Conservation (phyloP, 1,284 basidiomycete genomes). For the Naganishia sp. region DNA sequence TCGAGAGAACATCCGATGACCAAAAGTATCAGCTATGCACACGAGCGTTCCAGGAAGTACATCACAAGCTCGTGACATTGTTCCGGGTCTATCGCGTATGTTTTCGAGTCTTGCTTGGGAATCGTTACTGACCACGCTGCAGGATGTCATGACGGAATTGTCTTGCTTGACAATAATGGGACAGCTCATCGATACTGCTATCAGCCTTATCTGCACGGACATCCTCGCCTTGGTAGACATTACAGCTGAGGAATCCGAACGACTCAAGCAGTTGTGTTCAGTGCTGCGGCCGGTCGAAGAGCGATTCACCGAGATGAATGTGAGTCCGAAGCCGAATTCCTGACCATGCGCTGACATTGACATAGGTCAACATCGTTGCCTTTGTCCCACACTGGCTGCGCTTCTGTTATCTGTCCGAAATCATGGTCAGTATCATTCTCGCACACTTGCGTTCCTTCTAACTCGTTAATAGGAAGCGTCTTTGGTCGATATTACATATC, state of each 20-base stretch:
- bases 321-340: slow-evolving; percentile 9
- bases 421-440: slow-evolving; percentile 64
- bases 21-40: slow-evolving; percentile 77
- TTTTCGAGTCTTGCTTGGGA: slow-evolving; percentile 1
- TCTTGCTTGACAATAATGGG: slow-evolving; percentile 62
- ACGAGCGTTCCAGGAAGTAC: slow-evolving; percentile 65
- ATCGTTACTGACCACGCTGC: background rate
- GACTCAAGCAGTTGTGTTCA: slow-evolving; percentile 76
- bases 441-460: background rate
- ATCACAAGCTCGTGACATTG: slow-evolving; percentile 67
- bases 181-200: slow-evolving; percentile 68
- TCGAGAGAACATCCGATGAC: slow-evolving; percentile 71
- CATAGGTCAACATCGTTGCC: slow-evolving; percentile 44
- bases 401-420: slow-evolving; percentile 85
- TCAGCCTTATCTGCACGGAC: slow-evolving; percentile 70
- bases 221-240: slow-evolving; percentile 84
- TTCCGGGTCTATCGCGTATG: slow-evolving; percentile 73
- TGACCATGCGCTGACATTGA: background rate
- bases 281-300: slow-evolving; percentile 76
- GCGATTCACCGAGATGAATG: slow-evolving; percentile 66
- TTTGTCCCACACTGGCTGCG: slow-evolving; percentile 92
- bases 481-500: slow-evolving; percentile 88
- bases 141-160: slow-evolving; percentile 46
- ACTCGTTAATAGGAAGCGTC: slow-evolving; percentile 69
- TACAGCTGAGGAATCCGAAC: slow-evolving; percentile 82